Evolutionary conservation across 495 filamentous ascomycete species (phyloP).

Genomic region (Penicillium dipodomyicola): DNA sequence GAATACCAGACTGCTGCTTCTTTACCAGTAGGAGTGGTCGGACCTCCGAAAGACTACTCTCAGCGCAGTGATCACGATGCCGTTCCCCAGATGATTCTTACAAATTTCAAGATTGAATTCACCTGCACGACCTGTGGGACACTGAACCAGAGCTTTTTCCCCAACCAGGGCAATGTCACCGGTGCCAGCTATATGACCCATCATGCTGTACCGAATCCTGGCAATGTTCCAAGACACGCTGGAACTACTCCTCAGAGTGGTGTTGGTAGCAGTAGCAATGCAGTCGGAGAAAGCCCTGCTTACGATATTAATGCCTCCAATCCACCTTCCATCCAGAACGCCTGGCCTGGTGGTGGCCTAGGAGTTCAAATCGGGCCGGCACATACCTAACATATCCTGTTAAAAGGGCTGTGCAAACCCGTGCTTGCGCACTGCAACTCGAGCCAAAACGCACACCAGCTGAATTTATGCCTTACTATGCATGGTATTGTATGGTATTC

Average conservation of each 20-base stretch:
- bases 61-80: conserved; percentile 28
- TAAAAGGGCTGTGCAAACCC: neutral
- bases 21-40: conserved; percentile 21
- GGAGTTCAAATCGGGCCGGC: conserved; percentile 34
- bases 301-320: conserved; percentile 26
- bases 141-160: conserved; percentile 47
- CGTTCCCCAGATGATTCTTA: conserved; percentile 35
- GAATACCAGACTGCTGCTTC: conserved; percentile 22
- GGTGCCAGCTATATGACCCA: conserved; percentile 33
- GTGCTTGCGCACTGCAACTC: neutral
- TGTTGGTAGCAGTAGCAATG: conserved; percentile 30
- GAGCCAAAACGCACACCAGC: neutral
- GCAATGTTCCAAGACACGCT: conserved; percentile 19
- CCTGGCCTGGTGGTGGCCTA: conserved; percentile 32
- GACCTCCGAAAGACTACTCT: conserved; percentile 29
- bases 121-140: conserved; percentile 46
- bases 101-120: conserved; percentile 49
- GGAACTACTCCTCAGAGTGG: conserved; percentile 26
- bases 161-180: conserved; percentile 44
- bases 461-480: conserved; percentile 1
- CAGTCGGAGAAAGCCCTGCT: conserved; percentile 45
- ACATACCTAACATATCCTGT: conserved; percentile 15
- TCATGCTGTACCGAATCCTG: conserved; percentile 27
- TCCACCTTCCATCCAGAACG: conserved; percentile 32
- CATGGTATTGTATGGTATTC: neutral